Evolutionary conservation across 768 basidiomycete species (phyloP).

Genomic region (Brasilioporus rufonigricans): DNA sequence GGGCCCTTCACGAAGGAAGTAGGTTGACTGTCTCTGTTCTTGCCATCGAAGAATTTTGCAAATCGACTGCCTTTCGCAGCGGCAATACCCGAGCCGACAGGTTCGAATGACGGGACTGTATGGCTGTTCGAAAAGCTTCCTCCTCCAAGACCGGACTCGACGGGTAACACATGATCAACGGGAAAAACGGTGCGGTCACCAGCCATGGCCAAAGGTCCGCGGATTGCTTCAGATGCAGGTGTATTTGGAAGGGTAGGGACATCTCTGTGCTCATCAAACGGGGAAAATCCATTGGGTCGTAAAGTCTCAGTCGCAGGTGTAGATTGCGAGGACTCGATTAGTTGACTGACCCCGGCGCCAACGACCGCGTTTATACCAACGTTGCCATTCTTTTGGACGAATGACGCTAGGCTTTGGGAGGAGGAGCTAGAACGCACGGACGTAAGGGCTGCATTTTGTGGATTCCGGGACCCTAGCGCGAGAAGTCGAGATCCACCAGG

Average conservation of each 20-base stretch:
- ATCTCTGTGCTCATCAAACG: slow-evolving; percentile 49
- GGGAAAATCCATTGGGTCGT: slow-evolving; percentile 44
- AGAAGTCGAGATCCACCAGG: slow-evolving; percentile 44
- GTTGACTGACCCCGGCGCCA: slow-evolving; percentile 8
- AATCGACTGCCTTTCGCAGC: slow-evolving; percentile 76
- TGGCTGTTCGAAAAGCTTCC: slow-evolving; percentile 14
- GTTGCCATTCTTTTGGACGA: slow-evolving; percentile 24
- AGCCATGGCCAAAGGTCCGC: slow-evolving; percentile 13
- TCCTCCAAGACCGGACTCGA: slow-evolving; percentile 18
- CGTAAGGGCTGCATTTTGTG: slow-evolving; percentile 17
- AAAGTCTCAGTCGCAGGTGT: slow-evolving; percentile 8
- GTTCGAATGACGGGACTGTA: slow-evolving; percentile 22
- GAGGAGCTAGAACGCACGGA: slow-evolving; percentile 20
- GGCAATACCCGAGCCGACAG: slow-evolving; percentile 44
- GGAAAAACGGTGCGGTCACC: slow-evolving; percentile 25
- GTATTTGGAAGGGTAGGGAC: background rate
- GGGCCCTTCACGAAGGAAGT: slow-evolving; percentile 37
- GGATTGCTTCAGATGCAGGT: slow-evolving; percentile 20
- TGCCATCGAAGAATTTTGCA: slow-evolving; percentile 86
- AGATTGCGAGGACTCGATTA: slow-evolving; percentile 20
- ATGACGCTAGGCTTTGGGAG: slow-evolving; percentile 24
- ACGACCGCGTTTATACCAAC: slow-evolving; percentile 6
- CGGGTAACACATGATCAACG: slow-evolving; percentile 18
- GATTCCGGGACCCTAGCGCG: slow-evolving; percentile 33
- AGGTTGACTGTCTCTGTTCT: slow-evolving; percentile 44